Percentiles rank a stretch among this genome's conserved stretches.
These are phyloP conservation scores for Solanum medicagineum DNA, from an alignment of 257 asterid species.

Conservation along the genomic window DNA sequence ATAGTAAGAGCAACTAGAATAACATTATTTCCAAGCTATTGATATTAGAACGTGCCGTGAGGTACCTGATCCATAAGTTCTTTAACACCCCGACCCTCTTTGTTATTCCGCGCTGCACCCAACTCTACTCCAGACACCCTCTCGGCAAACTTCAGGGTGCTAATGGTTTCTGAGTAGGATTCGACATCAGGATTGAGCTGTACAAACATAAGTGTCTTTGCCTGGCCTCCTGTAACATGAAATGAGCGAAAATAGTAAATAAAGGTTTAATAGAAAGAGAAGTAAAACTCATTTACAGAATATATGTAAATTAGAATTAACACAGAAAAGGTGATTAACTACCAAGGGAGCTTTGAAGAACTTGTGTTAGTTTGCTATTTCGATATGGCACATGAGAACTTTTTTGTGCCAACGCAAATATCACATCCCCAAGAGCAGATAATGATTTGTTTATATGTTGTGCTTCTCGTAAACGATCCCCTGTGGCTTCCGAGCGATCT, in stretches of 20 bases:
- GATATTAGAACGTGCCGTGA: neutral
- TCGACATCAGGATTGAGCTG: conserved; percentile 93
- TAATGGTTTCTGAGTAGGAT: conserved; percentile 77
- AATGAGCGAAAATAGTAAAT: neutral
- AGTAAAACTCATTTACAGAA: neutral
- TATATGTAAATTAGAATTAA: neutral
- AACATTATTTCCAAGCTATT: neutral
- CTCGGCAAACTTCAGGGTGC: conserved; percentile 94
- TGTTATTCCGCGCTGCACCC: conserved; percentile 87
- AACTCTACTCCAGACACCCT: conserved; percentile 96
- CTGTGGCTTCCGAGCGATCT: conserved; percentile 85
- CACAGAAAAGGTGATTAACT: conserved; percentile 7
- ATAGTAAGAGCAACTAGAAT: neutral
- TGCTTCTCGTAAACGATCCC: conserved; percentile 92
- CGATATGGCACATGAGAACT: conserved; percentile 87
- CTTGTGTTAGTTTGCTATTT: conserved; percentile 93
- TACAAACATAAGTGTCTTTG: conserved; percentile 94
- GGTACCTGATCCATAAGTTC: conserved; percentile 96
- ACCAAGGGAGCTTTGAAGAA: conserved; percentile 97
- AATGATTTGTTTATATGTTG: conserved; percentile 91
- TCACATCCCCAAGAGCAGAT: conserved; percentile 96
- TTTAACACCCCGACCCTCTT: conserved; percentile 79
- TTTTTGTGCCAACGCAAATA: conserved; percentile 86
- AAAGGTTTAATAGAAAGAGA: neutral
- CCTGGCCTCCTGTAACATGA: conserved; percentile 73